phyloP scores from a whole-genome alignment of 169 alveolate genomes.

The Plasmodium cynomolgi region DNA sequence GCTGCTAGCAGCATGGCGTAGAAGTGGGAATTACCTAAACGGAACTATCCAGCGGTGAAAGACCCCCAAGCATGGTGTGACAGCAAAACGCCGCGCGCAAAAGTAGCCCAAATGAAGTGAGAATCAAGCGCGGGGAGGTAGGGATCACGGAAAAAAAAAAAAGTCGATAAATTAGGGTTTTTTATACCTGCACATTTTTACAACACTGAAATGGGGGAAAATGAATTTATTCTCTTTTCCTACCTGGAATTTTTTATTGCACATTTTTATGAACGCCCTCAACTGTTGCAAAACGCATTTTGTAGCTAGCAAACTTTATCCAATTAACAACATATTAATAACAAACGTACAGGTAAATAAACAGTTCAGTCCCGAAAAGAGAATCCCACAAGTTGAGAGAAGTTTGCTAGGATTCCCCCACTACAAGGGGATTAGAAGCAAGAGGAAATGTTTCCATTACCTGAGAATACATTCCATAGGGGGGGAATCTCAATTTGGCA shows the following conservation, averaged over 20 bases:
- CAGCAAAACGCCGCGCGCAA: not conserved
- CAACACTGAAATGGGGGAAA: not conserved
- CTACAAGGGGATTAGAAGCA: not conserved
- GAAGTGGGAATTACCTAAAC: not conserved
- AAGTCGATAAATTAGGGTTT: not conserved
- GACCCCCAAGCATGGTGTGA: not conserved
- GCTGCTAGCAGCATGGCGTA: not conserved
- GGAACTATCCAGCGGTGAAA: not conserved
- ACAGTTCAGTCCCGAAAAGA: not conserved
- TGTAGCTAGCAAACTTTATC: not conserved
- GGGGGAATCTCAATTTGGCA: not conserved
- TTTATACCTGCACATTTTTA: not conserved
- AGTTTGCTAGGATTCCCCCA: not conserved
- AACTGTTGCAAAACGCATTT: not conserved
- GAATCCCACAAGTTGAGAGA: not conserved
- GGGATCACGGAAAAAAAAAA: not conserved
- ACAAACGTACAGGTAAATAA: not conserved
- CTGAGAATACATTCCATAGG: not conserved
- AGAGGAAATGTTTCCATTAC: not conserved
- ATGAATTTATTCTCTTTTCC: not conserved
- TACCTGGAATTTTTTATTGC: not conserved
- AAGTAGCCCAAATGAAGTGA: not conserved
- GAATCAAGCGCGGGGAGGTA: not conserved
- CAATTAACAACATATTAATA: not conserved
- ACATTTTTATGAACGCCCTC: not conserved